Conservation (phyloP, 768 basidiomycete genomes). For the Thelephora ganbajun region DNA sequence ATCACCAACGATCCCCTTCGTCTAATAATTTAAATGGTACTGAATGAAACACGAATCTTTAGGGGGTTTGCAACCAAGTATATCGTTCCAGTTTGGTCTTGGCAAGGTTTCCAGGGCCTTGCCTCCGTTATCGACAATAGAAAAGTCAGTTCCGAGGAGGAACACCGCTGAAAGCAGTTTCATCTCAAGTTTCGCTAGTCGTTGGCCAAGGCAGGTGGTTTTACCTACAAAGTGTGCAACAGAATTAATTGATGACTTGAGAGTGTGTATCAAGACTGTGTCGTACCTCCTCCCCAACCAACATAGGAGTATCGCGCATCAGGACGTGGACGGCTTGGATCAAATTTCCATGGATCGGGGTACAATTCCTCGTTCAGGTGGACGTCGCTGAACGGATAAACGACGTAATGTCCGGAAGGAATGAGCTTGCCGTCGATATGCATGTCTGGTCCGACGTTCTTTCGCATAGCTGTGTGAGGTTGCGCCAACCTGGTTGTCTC, state of each 20-base stretch:
- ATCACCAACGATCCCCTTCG: no score
- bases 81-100: constrained; percentile 69
- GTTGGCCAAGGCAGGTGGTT: constrained; percentile 57
- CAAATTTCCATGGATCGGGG: constrained; percentile 66
- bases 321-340: constrained; percentile 36
- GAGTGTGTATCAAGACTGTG: constrained; percentile 5
- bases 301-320: constrained; percentile 47
- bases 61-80: constrained; percentile 50
- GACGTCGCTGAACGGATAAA: constrained; percentile 71
- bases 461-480: constrained; percentile 71
- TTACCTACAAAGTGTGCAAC: constrained; percentile 32
- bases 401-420: constrained; percentile 60
- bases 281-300: constrained; percentile 72
- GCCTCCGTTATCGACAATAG: constrained; percentile 40
- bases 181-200: constrained; percentile 60
- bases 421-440: constrained; percentile 57
- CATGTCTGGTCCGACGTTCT: constrained; percentile 60
- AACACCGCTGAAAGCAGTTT: constrained; percentile 60
- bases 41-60: constrained; percentile 38
- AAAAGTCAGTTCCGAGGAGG: constrained; percentile 47
- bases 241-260: neutral
- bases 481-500: constrained; percentile 71
- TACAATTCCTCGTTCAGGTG: constrained; percentile 63
- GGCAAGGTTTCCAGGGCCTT: constrained; percentile 30
- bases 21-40: constrained; percentile 15